phyloP scores from a whole-genome alignment of 2,329 filamentous ascomycete species.

The Ambrosiella cleistominuta region DNA sequence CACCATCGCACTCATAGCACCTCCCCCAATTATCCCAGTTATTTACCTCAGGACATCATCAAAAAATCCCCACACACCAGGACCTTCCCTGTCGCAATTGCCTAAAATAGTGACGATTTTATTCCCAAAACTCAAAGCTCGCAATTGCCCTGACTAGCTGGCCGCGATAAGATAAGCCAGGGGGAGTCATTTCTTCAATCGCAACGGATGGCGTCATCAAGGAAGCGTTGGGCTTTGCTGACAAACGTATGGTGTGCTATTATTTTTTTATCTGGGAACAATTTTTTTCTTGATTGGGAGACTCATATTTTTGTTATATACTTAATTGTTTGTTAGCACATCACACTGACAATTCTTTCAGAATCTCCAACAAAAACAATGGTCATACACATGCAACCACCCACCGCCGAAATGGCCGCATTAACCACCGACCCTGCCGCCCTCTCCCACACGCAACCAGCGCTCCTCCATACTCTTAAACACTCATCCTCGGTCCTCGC shows the following conservation, averaged over 20 bases:
- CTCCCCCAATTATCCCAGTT: too few species aligned
- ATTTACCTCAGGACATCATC: too few species aligned
- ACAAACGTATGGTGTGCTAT: too few species aligned
- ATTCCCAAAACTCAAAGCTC: too few species aligned
- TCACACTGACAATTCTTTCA: not conserved
- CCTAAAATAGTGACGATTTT: not conserved
- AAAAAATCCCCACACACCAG: too few species aligned
- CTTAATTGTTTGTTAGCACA: too few species aligned
- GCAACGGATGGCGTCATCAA: not conserved
- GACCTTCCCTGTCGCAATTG: not conserved
- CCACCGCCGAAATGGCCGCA: not conserved
- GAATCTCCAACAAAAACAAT: not conserved
- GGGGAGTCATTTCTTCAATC: not conserved
- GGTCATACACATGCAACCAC: not conserved
- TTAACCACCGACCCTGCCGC: slow-evolving; percentile 1
- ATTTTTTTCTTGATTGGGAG: too few species aligned
- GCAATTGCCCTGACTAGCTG: not conserved
- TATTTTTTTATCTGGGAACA: too few species aligned
- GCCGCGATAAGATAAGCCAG: not conserved
- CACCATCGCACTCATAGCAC: too few species aligned
- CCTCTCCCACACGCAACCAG: slow-evolving; percentile 1
- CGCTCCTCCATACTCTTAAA: slow-evolving; percentile 54
- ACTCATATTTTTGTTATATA: too few species aligned
- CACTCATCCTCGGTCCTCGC: slow-evolving; percentile 68
- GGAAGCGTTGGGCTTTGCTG: not conserved